Conservation (phyloP, 495 filamentous ascomycete species). For the Parathielavia hyrcaniae region DNA sequence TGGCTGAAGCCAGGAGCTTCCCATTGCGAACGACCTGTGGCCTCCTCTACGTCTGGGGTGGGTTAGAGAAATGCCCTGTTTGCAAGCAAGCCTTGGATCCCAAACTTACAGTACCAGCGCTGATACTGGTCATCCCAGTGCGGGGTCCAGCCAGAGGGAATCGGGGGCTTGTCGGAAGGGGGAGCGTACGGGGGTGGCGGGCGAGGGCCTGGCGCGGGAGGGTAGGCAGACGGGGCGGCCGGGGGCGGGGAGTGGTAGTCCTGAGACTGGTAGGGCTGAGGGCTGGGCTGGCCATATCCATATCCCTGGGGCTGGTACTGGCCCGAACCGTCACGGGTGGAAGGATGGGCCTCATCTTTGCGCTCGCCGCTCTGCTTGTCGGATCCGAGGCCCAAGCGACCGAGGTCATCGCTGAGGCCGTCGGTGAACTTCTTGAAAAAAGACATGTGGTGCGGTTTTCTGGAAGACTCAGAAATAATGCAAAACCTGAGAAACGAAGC, state of each 20-base stretch:
- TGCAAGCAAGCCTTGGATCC: too few species aligned
- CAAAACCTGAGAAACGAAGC: neutral
- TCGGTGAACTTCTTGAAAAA: constrained; percentile 31
- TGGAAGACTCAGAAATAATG: too few species aligned
- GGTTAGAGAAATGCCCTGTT: neutral
- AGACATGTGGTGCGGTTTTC: constrained; percentile 20
- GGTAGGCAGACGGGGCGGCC: constrained; percentile 3
- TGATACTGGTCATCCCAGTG: constrained; percentile 53
- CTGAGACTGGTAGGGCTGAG: constrained; percentile 14
- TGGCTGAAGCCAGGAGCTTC: constrained; percentile 43
- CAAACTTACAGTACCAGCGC: constrained; percentile 48
- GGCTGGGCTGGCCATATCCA: constrained; percentile 29
- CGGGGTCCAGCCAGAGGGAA: constrained; percentile 54
- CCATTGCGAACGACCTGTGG: constrained; percentile 57
- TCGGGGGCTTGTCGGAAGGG: constrained; percentile 45
- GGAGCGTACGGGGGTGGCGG: constrained; percentile 40
- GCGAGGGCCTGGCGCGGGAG: constrained; percentile 11
- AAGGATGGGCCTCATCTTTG: constrained; percentile 8
- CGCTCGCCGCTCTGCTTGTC: constrained; percentile 20
- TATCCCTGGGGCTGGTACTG: constrained; percentile 26
- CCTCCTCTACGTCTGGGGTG: constrained; percentile 42
- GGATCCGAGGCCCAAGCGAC: constrained; percentile 19
- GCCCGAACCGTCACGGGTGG: constrained; percentile 3
- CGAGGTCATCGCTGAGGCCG: constrained; percentile 22
- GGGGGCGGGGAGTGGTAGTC: constrained; percentile 12